Percentiles rank a stretch among this genome's conserved stretches.
Conservation (phyloP, 352 stramenopile genomes). For the Phytopythium chamaehyphon region DNA sequence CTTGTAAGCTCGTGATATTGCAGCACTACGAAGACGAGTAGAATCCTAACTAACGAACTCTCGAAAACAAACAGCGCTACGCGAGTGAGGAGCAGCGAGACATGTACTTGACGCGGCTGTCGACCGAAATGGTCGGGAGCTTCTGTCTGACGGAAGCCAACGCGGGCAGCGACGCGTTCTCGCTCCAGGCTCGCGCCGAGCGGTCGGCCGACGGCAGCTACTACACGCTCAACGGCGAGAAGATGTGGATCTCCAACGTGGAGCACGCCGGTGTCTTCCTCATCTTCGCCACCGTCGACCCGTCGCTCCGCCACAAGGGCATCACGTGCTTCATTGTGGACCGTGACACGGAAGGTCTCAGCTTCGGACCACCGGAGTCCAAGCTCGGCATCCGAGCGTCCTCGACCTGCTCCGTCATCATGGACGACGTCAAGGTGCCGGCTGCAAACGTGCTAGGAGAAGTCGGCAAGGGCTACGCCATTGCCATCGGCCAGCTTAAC, state of each 20-base stretch:
- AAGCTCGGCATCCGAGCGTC: conserved; percentile 94
- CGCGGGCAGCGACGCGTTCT: conserved; percentile 94
- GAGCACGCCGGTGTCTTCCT: conserved; percentile 91
- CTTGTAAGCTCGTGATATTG: conserved; percentile 23
- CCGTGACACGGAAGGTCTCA: conserved; percentile 78
- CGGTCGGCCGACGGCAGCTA: conserved; percentile 84
- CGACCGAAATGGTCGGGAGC: conserved; percentile 73
- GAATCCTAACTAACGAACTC: too few relatives aligned
- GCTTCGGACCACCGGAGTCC: conserved; percentile 88
- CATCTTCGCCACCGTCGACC: conserved; percentile 91
- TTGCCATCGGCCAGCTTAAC: conserved; percentile 95
- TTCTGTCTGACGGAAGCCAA: conserved; percentile 94
- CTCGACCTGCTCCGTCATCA: conserved; percentile 90
- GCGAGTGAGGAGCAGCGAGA: conserved; percentile 72
- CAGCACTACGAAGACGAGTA: too few relatives aligned
- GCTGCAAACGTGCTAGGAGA: conserved; percentile 86
- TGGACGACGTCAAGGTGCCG: conserved; percentile 91
- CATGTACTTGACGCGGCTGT: conserved; percentile 75
- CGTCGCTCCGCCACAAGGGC: conserved; percentile 89
- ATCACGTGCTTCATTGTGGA: conserved; percentile 97
- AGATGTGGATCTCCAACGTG: conserved; percentile 96
- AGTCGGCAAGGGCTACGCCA: conserved; percentile 89
- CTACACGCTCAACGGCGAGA: conserved; percentile 91
- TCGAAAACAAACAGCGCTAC: conserved; percentile 38
- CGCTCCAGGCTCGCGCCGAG: conserved; percentile 90